Evolutionary conservation across 805 yeast genomes (phyloP).

Genomic region (Alloascoidea africana): DNA sequence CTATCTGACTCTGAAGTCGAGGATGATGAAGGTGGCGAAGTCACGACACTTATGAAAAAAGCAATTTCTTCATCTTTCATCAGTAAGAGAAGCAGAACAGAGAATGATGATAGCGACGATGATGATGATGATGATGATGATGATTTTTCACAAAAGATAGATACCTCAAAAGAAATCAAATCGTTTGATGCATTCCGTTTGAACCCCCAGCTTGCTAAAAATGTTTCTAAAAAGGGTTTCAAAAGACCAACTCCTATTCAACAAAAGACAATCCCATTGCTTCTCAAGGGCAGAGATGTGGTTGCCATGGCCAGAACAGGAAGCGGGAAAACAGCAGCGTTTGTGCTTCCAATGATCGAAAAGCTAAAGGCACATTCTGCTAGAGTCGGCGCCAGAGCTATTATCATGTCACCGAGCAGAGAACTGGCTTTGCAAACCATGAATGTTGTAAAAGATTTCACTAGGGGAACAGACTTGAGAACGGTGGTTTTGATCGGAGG

Average conservation of each 20-base stretch:
- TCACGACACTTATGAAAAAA: slow-evolving; percentile 9
- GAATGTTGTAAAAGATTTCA: slow-evolving; percentile 78
- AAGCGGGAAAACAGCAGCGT: slow-evolving; percentile 98
- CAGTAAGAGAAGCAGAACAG: slow-evolving; percentile 1
- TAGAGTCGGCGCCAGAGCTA: slow-evolving; percentile 77
- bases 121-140: slow-evolving; percentile 31
- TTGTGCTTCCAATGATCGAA: slow-evolving; percentile 80
- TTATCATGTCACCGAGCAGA: slow-evolving; percentile 87
- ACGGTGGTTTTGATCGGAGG: slow-evolving; percentile 86
- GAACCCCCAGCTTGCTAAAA: slow-evolving; percentile 51
- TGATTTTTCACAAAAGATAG: slow-evolving; percentile 19
- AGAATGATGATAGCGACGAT: slow-evolving; percentile 4
- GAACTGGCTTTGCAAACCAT: slow-evolving; percentile 91
- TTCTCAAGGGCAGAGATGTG: slow-evolving; percentile 78
- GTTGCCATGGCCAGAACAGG: slow-evolving; percentile 99
- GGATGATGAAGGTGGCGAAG: slow-evolving; percentile 14
- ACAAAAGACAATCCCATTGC: slow-evolving; percentile 84
- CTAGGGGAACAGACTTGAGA: slow-evolving; percentile 72
- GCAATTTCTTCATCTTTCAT: slow-evolving; percentile 4
- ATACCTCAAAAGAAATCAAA: slow-evolving; percentile 38
- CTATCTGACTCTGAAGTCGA: slow-evolving; percentile 25
- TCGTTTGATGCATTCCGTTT: slow-evolving; percentile 81
- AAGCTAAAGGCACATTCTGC: slow-evolving; percentile 72
- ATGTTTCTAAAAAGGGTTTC: slow-evolving; percentile 74
- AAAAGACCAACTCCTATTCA: slow-evolving; percentile 97